Conservation (phyloP, 2,329 filamentous ascomycete genomes). For the Hypocrella siamensis region DNA sequence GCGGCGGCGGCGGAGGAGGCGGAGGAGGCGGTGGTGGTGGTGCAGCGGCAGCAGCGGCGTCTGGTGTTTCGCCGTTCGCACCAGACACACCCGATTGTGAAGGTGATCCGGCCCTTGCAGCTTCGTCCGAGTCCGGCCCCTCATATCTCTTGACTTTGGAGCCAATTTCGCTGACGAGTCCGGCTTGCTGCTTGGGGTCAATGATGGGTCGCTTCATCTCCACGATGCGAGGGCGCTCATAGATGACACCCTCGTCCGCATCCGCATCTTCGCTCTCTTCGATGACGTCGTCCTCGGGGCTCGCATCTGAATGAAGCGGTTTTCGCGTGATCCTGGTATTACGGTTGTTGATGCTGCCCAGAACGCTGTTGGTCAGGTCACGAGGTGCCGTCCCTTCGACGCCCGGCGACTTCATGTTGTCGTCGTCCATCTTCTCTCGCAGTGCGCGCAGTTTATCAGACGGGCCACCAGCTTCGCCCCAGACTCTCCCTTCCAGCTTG, state of each 20-base stretch:
- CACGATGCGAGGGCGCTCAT: constrained; percentile 66
- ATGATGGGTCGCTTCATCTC: constrained; percentile 58
- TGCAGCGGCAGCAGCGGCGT: constrained; percentile 16
- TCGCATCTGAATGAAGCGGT: constrained; percentile 23
- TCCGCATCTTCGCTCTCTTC: constrained; percentile 37
- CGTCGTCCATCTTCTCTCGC: constrained; percentile 82
- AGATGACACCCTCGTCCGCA: constrained; percentile 43
- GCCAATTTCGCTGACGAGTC: constrained; percentile 52
- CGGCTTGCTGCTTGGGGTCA: constrained; percentile 50
- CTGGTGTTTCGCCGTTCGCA: constrained; percentile 40
- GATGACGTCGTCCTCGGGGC: constrained; percentile 20
- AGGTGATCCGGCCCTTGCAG: constrained; percentile 52
- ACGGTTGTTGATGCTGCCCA: constrained; percentile 55
- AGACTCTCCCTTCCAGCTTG: constrained; percentile 86
- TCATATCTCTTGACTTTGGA: constrained; percentile 61
- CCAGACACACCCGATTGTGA: constrained; percentile 53
- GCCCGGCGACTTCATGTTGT: constrained; percentile 28
- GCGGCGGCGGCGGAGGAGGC: constrained; percentile 14
- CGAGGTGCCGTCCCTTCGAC: constrained; percentile 36
- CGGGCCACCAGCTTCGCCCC: constrained; percentile 67
- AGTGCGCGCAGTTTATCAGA: constrained; percentile 85
- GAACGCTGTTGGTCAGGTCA: constrained; percentile 55
- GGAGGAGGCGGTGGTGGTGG: constrained; percentile 25
- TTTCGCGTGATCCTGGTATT: constrained; percentile 40
- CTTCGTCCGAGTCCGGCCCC: constrained; percentile 56